Percentiles rank a stretch among this genome's conserved stretches.
Conservation (phyloP, 1,139 yeast genomes). For the Blastobotrys malaysiensis region DNA sequence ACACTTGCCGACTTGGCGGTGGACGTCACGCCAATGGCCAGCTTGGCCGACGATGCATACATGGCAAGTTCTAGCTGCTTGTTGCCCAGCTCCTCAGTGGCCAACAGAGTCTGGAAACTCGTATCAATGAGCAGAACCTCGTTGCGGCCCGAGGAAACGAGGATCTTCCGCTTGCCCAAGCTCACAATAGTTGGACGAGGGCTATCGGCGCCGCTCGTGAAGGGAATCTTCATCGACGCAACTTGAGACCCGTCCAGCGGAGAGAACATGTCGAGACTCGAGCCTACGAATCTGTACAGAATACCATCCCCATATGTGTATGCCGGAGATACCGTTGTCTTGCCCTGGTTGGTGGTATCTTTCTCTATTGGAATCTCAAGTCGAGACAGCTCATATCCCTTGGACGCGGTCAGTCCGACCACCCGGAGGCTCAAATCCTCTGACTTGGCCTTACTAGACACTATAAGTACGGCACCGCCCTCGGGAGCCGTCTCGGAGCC, state of each 20-base stretch:
- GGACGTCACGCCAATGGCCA: neutral
- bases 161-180: conserved; percentile 33
- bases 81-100: conserved; percentile 26
- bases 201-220: conserved; percentile 8
- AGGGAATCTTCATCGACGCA: conserved; percentile 3
- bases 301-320: conserved; percentile 18
- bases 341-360: too few relatives aligned
- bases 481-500: conserved; percentile 11
- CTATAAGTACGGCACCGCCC: conserved; percentile 22
- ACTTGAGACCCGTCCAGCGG: neutral
- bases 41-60: neutral
- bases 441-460: conserved; percentile 14
- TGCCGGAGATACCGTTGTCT: conserved; percentile 13
- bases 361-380: conserved; percentile 6
- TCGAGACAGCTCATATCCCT: neutral
- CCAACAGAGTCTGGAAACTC: conserved; percentile 38
- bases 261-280: conserved; percentile 13
- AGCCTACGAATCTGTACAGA: conserved; percentile 18
- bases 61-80: neutral
- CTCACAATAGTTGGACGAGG: conserved; percentile 34
- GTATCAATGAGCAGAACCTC: conserved; percentile 39
- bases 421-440: conserved; percentile 18
- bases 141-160: conserved; percentile 33
- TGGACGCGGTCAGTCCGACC: conserved; percentile 14
- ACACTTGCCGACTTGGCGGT: conserved; percentile 22